These are phyloP conservation scores for Triangularia setosa DNA, from an alignment of 2,329 filamentous ascomycete species.

Conservation along the genomic window DNA sequence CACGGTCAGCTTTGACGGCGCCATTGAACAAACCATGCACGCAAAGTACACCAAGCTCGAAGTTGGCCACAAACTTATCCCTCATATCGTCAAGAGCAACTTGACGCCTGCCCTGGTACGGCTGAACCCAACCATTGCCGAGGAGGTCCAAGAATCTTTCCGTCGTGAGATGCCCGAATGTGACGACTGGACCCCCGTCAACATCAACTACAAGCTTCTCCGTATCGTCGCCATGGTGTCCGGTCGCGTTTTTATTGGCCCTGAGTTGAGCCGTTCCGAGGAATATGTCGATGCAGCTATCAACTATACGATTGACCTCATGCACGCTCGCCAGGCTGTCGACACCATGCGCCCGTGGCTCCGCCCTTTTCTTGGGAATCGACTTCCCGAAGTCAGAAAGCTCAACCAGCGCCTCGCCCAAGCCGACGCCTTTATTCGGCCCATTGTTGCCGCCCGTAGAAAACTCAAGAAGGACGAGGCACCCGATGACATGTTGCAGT, in stretches of 20 bases:
- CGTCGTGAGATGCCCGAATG: conserved; percentile 33
- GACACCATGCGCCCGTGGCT: conserved; percentile 30
- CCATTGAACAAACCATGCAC: conserved; percentile 30
- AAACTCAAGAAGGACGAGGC: conserved; percentile 27
- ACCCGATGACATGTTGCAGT: conserved; percentile 47
- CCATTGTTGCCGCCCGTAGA: conserved; percentile 33
- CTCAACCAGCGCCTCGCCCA: conserved; percentile 32
- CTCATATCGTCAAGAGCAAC: conserved; percentile 31
- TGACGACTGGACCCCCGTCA: conserved; percentile 39
- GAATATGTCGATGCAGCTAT: conserved; percentile 45
- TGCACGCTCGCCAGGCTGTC: conserved; percentile 33
- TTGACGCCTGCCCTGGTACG: conserved; percentile 35
- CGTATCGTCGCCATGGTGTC: conserved; percentile 45
- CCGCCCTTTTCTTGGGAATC: conserved; percentile 32
- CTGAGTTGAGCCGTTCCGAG: conserved; percentile 42
- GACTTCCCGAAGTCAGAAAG: conserved; percentile 34
- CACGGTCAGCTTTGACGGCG: conserved; percentile 30
- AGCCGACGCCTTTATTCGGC: conserved; percentile 34
- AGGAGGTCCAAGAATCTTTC: conserved; percentile 37
- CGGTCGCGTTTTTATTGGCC: conserved; percentile 45
- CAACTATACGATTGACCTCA: conserved; percentile 43
- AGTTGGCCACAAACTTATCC: conserved; percentile 24
- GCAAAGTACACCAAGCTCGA: conserved; percentile 34
- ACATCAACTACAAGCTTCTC: conserved; percentile 39
- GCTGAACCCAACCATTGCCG: conserved; percentile 37